These are phyloP conservation scores for Hyaloscypha bicolor DNA, from an alignment of 495 filamentous ascomycete species.

Conservation along the genomic window DNA sequence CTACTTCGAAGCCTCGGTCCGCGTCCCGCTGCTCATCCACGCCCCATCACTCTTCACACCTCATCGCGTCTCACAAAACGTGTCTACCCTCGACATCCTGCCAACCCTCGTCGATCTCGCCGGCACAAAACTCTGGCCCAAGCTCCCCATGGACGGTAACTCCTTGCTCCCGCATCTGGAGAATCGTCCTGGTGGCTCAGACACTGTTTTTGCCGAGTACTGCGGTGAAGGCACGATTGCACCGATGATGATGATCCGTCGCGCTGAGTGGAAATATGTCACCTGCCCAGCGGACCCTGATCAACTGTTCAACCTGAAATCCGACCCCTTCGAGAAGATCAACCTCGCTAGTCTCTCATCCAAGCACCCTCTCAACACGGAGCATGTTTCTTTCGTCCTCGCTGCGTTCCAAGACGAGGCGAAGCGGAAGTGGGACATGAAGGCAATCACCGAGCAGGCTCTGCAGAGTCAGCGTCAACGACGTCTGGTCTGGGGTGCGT, in stretches of 20 bases:
- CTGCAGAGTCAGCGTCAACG: conserved; percentile 71
- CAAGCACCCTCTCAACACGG: conserved; percentile 22
- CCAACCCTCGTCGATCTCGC: conserved; percentile 84
- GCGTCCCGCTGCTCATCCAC: conserved; percentile 79
- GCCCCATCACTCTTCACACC: conserved; percentile 68
- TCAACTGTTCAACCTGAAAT: conserved; percentile 73
- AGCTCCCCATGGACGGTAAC: conserved; percentile 75
- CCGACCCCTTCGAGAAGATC: conserved; percentile 71
- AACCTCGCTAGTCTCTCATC: conserved; percentile 61
- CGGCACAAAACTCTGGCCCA: conserved; percentile 59
- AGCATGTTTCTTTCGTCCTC: conserved; percentile 39
- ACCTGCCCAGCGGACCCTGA: conserved; percentile 78
- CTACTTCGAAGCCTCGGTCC: conserved; percentile 82
- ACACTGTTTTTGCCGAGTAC: conserved; percentile 86
- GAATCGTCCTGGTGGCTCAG: conserved; percentile 48
- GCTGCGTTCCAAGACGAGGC: conserved; percentile 68
- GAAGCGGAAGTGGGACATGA: conserved; percentile 70
- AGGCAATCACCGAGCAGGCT: conserved; percentile 67
- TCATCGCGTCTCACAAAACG: conserved; percentile 71
- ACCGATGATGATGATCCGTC: conserved; percentile 88
- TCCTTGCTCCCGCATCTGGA: conserved; percentile 72
- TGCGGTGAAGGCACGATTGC: conserved; percentile 85
- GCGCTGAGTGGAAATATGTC: conserved; percentile 81
- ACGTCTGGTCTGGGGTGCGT: conserved; percentile 70
- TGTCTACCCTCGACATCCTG: conserved; percentile 83